A percentile compares a stretch with the other conserved stretches of the same genome.
Evolutionary conservation across 1,139 yeast genomes (phyloP).

Genomic region (Yamadazyma epiphylla): DNA sequence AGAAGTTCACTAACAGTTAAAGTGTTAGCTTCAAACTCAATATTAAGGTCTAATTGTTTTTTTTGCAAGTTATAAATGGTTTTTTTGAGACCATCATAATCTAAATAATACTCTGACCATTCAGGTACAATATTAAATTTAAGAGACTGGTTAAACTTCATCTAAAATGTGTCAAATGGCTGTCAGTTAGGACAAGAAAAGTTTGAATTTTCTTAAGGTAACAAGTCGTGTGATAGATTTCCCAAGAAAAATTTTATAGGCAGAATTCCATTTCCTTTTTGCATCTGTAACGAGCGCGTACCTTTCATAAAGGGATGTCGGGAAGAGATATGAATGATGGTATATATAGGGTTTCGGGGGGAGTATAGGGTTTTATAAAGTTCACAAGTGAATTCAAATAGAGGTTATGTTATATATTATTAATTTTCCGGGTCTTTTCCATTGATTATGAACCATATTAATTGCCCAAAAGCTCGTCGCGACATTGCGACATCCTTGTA

Average conservation of each 20-base stretch:
- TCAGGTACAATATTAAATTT: constrained; percentile 82
- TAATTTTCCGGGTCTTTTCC: no score
- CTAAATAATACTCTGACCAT: constrained; percentile 67
- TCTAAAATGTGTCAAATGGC: constrained; percentile 14
- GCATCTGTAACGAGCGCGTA: no score
- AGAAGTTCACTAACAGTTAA: constrained; percentile 24
- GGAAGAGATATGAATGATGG: no score
- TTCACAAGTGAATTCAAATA: no score
- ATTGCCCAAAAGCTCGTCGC: no score
- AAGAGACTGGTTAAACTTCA: constrained; percentile 74
- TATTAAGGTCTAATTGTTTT: constrained; percentile 25
- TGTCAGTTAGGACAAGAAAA: neutral
- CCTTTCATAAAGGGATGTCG: no score
- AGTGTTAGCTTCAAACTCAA: constrained; percentile 16
- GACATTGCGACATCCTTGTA: no score
- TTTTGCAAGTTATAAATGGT: constrained; percentile 48
- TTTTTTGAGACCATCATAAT: constrained; percentile 62
- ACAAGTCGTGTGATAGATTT: constrained; percentile 7
- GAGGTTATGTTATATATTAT: no score
- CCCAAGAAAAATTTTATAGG: constrained; percentile 1
- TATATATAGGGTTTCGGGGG: no score
- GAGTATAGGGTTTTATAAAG: no score
- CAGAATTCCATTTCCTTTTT: no score
- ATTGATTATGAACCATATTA: no score
- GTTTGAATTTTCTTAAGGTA: constrained; percentile 1